These are phyloP conservation scores for Hypholoma sublateritium DNA, from an alignment of 768 basidiomycete genomes.

Conservation along the genomic window DNA sequence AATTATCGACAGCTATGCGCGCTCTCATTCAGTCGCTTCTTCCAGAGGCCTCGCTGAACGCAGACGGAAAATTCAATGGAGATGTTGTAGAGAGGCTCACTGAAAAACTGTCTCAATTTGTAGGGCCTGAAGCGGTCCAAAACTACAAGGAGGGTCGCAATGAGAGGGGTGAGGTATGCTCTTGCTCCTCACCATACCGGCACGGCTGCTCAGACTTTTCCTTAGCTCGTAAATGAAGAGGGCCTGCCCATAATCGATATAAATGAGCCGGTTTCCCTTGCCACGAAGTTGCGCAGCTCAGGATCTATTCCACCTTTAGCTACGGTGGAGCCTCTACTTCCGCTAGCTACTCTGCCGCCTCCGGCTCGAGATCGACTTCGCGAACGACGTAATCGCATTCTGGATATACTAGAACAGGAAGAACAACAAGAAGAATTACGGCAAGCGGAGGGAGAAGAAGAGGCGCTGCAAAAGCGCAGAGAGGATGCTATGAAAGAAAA, in stretches of 20 bases:
- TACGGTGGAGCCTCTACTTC: slow-evolving; percentile 39
- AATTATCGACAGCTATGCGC: slow-evolving; percentile 32
- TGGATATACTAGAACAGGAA: slow-evolving; percentile 72
- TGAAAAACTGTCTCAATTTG: slow-evolving; percentile 57
- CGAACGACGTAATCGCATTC: slow-evolving; percentile 60
- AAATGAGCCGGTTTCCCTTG: slow-evolving; percentile 49
- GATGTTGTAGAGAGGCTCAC: slow-evolving; percentile 56
- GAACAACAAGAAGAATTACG: slow-evolving; percentile 47
- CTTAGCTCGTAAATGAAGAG: slow-evolving; percentile 71
- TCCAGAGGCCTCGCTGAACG: slow-evolving; percentile 24
- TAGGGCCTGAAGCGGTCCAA: slow-evolving; percentile 41
- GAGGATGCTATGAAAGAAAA: slow-evolving; percentile 43
- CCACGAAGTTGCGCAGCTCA: slow-evolving; percentile 13
- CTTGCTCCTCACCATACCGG: slow-evolving; percentile 15
- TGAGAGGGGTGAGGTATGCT: slow-evolving; percentile 65
- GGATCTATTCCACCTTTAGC: slow-evolving; percentile 21
- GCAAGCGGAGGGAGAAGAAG: slow-evolving; percentile 41
- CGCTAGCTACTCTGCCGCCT: slow-evolving; percentile 43
- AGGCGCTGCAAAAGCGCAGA: slow-evolving; percentile 50
- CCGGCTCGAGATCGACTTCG: slow-evolving; percentile 49
- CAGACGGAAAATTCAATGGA: slow-evolving; percentile 35
- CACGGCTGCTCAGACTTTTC: slow-evolving; percentile 19
- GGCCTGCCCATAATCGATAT: slow-evolving; percentile 81
- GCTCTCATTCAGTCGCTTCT: slow-evolving; percentile 40
- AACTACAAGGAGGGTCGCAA: slow-evolving; percentile 37